Percentiles rank a stretch among this genome's conserved stretches.
phyloP scores from a whole-genome alignment of 2,329 filamentous ascomycete species.

The Clonostachys chloroleuca region DNA sequence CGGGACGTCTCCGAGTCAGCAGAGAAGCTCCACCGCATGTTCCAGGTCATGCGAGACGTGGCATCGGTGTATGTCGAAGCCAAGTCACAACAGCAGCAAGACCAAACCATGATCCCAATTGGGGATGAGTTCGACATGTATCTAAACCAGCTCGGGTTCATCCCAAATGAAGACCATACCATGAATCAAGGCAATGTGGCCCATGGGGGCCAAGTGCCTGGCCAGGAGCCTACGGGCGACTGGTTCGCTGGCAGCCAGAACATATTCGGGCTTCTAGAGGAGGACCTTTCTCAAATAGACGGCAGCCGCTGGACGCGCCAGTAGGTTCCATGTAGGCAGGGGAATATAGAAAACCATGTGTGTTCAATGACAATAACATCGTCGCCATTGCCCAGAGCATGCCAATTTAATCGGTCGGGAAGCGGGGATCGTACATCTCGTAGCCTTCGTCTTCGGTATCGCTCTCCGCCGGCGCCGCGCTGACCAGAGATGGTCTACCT shows the following conservation, averaged over 20 bases:
- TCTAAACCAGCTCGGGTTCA: slow-evolving; percentile 58
- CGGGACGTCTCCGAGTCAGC: slow-evolving; percentile 52
- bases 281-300: slow-evolving; percentile 46
- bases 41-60: slow-evolving; percentile 56
- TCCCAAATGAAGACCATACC: slow-evolving; percentile 32
- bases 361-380: not conserved
- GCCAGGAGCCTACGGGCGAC: slow-evolving; percentile 21
- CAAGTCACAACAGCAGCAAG: slow-evolving; percentile 42
- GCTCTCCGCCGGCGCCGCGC: slow-evolving; percentile 37
- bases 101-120: slow-evolving; percentile 41
- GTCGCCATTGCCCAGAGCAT: not conserved
- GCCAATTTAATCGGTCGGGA: slow-evolving; percentile 51
- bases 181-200: slow-evolving; percentile 11
- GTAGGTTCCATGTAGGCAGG: slow-evolving; percentile 9
- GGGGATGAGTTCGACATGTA: slow-evolving; percentile 62
- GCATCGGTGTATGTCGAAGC: slow-evolving; percentile 59
- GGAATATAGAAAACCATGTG: not conserved
- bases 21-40: slow-evolving; percentile 57
- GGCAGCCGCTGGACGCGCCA: slow-evolving; percentile 25
- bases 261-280: slow-evolving; percentile 61
- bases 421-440: slow-evolving; percentile 59
- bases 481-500: slow-evolving; percentile 9
- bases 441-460: slow-evolving; percentile 70
- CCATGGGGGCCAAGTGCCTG: slow-evolving; percentile 40
- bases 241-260: slow-evolving; percentile 65